Conservation (phyloP, 345 rosid genomes). For the Laguncularia racemosa region DNA sequence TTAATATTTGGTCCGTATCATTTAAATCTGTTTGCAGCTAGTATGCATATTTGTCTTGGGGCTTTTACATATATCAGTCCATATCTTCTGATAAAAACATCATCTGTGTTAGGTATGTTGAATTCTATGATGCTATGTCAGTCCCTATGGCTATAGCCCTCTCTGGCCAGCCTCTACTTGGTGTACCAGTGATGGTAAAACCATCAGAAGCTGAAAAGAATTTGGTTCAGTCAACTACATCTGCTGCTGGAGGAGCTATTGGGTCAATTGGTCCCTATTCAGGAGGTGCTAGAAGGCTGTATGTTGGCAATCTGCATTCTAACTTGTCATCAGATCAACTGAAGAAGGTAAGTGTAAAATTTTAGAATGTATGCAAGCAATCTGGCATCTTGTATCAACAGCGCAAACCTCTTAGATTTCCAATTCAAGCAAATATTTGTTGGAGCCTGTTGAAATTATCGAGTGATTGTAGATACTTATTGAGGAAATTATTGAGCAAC, state of each 20-base stretch:
- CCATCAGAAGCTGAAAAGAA: constrained; percentile 99
- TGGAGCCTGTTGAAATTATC: too few species aligned
- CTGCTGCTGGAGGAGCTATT: constrained; percentile 51
- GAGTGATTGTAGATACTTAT: too few species aligned
- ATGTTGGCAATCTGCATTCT: constrained; percentile 87
- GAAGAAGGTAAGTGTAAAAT: constrained; percentile 47
- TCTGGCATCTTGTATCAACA: too few species aligned
- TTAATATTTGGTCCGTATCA: too few species aligned
- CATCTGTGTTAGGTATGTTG: constrained; percentile 58
- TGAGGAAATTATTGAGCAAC: too few species aligned
- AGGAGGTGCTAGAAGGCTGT: constrained; percentile 85
- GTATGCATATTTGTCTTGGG: too few species aligned
- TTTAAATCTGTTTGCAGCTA: too few species aligned
- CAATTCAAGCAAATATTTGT: too few species aligned
- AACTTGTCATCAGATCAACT: constrained; percentile 89
- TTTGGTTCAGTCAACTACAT: constrained; percentile 83
- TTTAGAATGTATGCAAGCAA: background rate
- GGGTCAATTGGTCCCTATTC: constrained; percentile 61
- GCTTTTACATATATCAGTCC: too few species aligned
- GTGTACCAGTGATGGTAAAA: constrained; percentile 95
- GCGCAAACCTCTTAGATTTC: too few species aligned
- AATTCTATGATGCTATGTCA: constrained; percentile 96
- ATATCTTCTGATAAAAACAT: background rate
- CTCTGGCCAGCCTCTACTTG: constrained; percentile 95
- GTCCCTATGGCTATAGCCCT: constrained; percentile 99